These are phyloP conservation scores for Calocybe gangraenosa DNA, from an alignment of 768 basidiomycete genomes.

Conservation along the genomic window DNA sequence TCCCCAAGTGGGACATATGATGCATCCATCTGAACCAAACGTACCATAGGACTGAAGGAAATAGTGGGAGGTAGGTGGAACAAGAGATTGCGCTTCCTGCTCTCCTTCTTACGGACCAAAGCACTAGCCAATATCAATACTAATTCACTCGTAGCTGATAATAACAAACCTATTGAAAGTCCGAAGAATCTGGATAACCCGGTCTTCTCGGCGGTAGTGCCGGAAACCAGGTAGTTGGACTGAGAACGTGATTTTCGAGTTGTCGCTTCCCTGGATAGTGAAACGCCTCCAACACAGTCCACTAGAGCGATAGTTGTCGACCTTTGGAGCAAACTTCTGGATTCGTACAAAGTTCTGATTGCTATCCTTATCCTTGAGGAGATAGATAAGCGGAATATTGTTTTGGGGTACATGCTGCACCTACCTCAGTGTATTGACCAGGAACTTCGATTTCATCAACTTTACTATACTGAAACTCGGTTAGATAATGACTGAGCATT, in stretches of 20 bases:
- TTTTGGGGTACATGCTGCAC: slow-evolving; percentile 2
- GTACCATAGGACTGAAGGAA: slow-evolving; percentile 76
- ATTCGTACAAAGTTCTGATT: slow-evolving; percentile 90
- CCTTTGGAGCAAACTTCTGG: slow-evolving; percentile 83
- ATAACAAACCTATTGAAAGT: slow-evolving; percentile 80
- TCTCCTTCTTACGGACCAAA: slow-evolving; percentile 85
- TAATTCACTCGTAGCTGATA: neutral
- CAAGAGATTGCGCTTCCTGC: slow-evolving; percentile 81
- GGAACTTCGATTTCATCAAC: slow-evolving; percentile 98
- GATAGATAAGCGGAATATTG: slow-evolving; percentile 3
- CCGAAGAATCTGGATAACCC: slow-evolving; percentile 89
- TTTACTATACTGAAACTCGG: slow-evolving; percentile 96
- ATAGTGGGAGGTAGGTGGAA: slow-evolving; percentile 91
- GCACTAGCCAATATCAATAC: slow-evolving; percentile 44
- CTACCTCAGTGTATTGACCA: slow-evolving; percentile 96
- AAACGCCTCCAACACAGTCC: slow-evolving; percentile 89
- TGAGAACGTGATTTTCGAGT: slow-evolving; percentile 83
- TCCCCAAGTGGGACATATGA: slow-evolving; percentile 91
- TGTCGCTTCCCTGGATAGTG: slow-evolving; percentile 86
- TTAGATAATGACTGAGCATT: slow-evolving; percentile 84
- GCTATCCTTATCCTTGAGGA: slow-evolving; percentile 82
- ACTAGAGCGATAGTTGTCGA: slow-evolving; percentile 85
- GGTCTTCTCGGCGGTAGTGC: slow-evolving; percentile 87
- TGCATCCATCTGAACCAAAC: slow-evolving; percentile 86
- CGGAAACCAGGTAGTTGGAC: slow-evolving; percentile 86